Evolutionary conservation across 352 stramenopile species (phyloP), one percentile per base, ranked within the genome.

Genomic region (Phytopythium kandeliae): DNA sequence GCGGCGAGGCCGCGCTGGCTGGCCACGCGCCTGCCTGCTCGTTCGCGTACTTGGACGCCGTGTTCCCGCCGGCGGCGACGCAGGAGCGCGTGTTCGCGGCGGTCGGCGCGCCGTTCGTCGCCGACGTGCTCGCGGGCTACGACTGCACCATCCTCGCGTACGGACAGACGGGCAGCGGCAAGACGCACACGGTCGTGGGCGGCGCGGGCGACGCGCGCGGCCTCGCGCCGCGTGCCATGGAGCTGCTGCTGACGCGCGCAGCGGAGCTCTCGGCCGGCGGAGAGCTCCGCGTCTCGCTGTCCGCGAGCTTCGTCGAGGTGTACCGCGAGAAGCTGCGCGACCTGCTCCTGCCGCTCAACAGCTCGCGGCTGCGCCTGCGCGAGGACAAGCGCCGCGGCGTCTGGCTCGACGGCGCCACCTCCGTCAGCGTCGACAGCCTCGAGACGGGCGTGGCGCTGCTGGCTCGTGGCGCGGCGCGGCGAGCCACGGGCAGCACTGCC

Each of bases 61-160:
- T 91, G 4, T 87, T 86, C 41, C 45, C 63, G 0, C 35, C 48
- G 0, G 24, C 51, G 0, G 53, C 69, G n/a, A 74, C 53, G 0
- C 77, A 91, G 34, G 46, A 65, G 25, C 42, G 67, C 4, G 36
- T 89, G 7, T 91, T 82, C 35, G 55, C 69, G 13, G 34, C 52
- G 26, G 47, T 91, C 25, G 77, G 72, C 12, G 41, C 16, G 19
- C 72, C 79, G 8, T 76, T 83, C 33, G 64, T 89, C 13, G 50
- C 55, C 10, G 74, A 87, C 13, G 22, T 89, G 25, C 51, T 91
- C 12, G 36, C 41, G 26, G 79, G 79, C 11, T 89, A 83, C 62
- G 80, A 91, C 51, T 89, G 74, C 51, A 86, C 79, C 7, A 65
- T 91, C 38, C 69, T 91, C 35, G 75, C 73, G 26, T 89, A 91